Evolutionary conservation across 768 basidiomycete genomes (phyloP).

Genomic region (Udeniomyces megalosporus): DNA sequence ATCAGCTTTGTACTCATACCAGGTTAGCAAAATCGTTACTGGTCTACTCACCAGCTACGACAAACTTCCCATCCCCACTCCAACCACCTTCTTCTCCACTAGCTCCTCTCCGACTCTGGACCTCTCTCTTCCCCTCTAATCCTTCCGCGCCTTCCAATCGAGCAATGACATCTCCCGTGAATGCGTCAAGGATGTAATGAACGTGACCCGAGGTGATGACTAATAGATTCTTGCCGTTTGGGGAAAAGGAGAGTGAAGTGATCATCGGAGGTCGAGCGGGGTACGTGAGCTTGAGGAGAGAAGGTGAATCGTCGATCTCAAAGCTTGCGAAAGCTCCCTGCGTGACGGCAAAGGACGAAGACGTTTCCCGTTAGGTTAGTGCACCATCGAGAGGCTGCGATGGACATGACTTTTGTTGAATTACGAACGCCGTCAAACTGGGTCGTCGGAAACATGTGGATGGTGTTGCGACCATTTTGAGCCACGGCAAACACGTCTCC

Average conservation of each 20-base stretch:
- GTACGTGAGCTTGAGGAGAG: conserved; percentile 53
- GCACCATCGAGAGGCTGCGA: no score
- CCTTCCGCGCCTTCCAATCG: conserved; percentile 74
- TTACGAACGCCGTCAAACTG: conserved; percentile 50
- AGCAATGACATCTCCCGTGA: conserved; percentile 63
- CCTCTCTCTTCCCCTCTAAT: conserved; percentile 49
- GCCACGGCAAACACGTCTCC: conserved; percentile 69
- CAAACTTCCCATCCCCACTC: conserved; percentile 85
- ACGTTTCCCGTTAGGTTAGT: no score
- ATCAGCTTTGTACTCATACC: no score
- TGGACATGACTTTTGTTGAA: no score
- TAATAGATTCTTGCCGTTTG: conserved; percentile 74
- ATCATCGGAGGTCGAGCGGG: conserved; percentile 79
- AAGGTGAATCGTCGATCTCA: conserved; percentile 53
- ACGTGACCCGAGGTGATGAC: conserved; percentile 83
- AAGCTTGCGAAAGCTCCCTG: conserved; percentile 69
- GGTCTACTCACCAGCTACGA: conserved; percentile 46
- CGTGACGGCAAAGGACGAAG: no score
- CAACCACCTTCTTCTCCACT: conserved; percentile 89
- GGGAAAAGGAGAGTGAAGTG: conserved; percentile 79
- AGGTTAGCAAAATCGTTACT: neutral
- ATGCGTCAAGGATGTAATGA: conserved; percentile 87
- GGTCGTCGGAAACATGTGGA: conserved; percentile 67
- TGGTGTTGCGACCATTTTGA: conserved; percentile 31
- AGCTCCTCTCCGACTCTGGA: conserved; percentile 52